Evolutionary conservation across 192 early-diverging fungal genomes (phyloP).

Genomic region (Chytriomyces confervae): DNA sequence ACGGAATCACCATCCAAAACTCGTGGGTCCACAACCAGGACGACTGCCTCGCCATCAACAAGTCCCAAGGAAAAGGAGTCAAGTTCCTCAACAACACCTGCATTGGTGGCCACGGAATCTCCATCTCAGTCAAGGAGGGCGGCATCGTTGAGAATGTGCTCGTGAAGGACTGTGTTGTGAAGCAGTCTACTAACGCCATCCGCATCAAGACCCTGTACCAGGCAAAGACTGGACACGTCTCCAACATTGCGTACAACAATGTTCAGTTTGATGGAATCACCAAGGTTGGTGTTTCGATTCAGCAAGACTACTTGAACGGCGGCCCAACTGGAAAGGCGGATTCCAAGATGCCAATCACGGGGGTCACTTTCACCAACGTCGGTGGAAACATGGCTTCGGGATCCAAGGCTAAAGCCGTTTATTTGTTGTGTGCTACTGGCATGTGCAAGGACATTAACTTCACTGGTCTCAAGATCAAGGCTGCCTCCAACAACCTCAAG

Average conservation of each 20-base stretch:
- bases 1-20: conserved; percentile 27
- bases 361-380: conserved; percentile 32
- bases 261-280: conserved; percentile 44
- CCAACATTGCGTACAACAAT: conserved; percentile 53
- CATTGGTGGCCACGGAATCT: conserved; percentile 42
- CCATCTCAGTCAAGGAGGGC: conserved; percentile 37
- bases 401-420: neutral
- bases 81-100: conserved; percentile 48
- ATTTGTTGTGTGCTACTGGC: conserved; percentile 17
- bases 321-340: conserved; percentile 42
- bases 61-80: too few relatives aligned
- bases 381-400: neutral
- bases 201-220: conserved; percentile 58
- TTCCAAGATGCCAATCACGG: conserved; percentile 47
- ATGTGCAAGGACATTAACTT: neutral
- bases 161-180: conserved; percentile 39
- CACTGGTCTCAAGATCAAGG: too few relatives aligned
- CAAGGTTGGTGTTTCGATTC: conserved; percentile 48
- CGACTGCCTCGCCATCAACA: too few relatives aligned
- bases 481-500: too few relatives aligned
- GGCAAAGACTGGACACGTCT: conserved; percentile 47
- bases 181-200: conserved; percentile 36
- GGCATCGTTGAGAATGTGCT: conserved; percentile 47
- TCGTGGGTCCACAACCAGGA: conserved; percentile 52
- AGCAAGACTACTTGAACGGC: conserved; percentile 56